Base-by-base conservation (phyloP, 2,329 filamentous ascomycete species). In the Orbilia ellipsospora region DNA sequence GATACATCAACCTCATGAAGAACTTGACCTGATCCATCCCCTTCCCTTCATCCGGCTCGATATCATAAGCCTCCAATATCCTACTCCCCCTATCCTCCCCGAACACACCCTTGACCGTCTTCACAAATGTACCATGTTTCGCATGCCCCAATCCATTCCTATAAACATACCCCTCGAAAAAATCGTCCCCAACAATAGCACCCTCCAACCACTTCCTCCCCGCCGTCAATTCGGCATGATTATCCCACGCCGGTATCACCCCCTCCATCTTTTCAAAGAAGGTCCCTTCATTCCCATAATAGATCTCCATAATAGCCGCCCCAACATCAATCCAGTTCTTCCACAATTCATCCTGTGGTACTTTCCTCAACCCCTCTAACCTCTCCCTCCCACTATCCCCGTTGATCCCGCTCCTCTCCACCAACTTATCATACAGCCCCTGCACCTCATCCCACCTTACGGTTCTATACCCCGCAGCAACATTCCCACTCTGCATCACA, bases 111-210 rank as follows among this genome's bases (percentile, higher is more conserved):
- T 70, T 73, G 28, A 74, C 62, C 18, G 54, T 16, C 15, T 60
- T 59, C 2, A 74, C 70, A 45, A 77, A 69, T 2, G 13, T 45
- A 12, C 40, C 26, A 26, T 74, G 52, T 40, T 66, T 62, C 2
- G 52, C 54, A 18, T 74, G 31, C 4, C 44, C 48, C 18, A 74
- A 50, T 2, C 59, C 55, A 7, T 77, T 72, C 8, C 36, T 55
- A 16, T 78, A 72, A 12, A 74, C 54, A 45, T 76, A 74, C 3
- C 78, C 78, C 50, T 79, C 77, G 59, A 73, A 79, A 52, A 78
- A 78, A 26, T 78, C 72, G 50, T 78, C 78, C 31, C 78, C 78
- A 16, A 79, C 66, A 26, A 78, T 76, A 48, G 77, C 45, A 31
- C 67, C 69, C 23, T 73, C 69, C 36, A 77, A n/a, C 74, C 74